Evolutionary conservation across 768 basidiomycete genomes (phyloP), one percentile per base, ranked within the genome.

Genomic region (Cantharellus anzutake): DNA sequence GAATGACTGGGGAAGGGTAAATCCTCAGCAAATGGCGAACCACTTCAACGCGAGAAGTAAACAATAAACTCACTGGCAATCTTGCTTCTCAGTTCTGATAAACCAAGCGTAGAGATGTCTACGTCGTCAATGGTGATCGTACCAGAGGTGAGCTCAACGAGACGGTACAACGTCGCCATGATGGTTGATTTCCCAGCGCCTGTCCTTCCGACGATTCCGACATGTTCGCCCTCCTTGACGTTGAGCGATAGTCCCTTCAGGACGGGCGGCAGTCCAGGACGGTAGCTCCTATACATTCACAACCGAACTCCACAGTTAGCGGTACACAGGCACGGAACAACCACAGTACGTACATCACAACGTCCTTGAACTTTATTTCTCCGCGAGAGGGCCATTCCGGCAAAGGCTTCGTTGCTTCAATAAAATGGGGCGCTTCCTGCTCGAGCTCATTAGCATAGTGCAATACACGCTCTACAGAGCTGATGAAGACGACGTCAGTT

Each of bases 181-280:
- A 97, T 84, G 1, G 57, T 2, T n/a, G 39, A 86, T 70, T 94
- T 90, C 42, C 90, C 90, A 0, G 89, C 89, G 56, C 89, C 89
- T 16, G 89, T 91, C 4, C 71, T 70, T 7, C 39, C 58, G 51
- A 42, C 56, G 41, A 50, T 3, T 38, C 92, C 92, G 63, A 98
- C 82, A 72, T 94, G 93, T 72, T 97, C 92, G 3, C 86, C 85
- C 0, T 79, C 79, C 0, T 71, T 68, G 37, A 96, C 74, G 38
- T 71, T 72, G 76, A 97, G 78, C 7, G 77, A 79, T 53, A 97
- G 69, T 2, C 84, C 84, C 70, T 84, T 87, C n/a, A 97, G 73
- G 4, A 96, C 91, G 2, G 81, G 71, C 0, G 92, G 88, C n/a
- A 97, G 77, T 60, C 83, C 92, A 0, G 87, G 85, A 37, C 94